Percentiles rank a stretch among this genome's conserved stretches.
phyloP scores from a whole-genome alignment of 306 rosid species.

The Castanea crenata region DNA sequence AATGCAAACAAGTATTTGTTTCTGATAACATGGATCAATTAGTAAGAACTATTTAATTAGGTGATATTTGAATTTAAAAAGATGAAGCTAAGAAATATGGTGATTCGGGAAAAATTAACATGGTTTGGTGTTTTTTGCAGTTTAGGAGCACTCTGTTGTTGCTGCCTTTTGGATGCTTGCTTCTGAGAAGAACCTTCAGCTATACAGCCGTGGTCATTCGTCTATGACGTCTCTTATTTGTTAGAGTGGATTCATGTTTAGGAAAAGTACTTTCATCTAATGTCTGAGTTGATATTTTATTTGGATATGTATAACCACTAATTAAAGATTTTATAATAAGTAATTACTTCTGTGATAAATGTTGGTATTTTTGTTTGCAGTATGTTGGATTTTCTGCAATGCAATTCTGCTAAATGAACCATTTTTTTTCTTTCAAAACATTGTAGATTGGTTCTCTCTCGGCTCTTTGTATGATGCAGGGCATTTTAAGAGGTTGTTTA shows the following conservation, averaged over 20 bases:
- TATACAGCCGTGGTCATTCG: not conserved
- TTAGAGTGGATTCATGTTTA: not conserved
- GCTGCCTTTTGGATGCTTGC: constrained; percentile 42
- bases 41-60: not conserved
- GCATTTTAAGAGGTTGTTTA: too few species aligned
- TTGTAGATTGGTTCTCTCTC: not conserved
- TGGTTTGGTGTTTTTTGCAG: constrained; percentile 2
- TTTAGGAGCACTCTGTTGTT: constrained; percentile 45
- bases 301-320: too few species aligned
- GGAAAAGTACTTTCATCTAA: not conserved
- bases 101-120: not conserved
- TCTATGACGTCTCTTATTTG: not conserved
- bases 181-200: constrained; percentile 15
- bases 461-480: not conserved
- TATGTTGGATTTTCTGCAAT: not conserved
- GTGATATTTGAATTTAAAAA: not conserved
- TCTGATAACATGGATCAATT: not conserved
- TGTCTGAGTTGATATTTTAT: not conserved
- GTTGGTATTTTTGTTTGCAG: not conserved
- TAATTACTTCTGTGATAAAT: not conserved
- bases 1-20: not conserved
- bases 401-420: not conserved
- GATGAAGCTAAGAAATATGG: not conserved
- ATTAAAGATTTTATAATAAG: too few species aligned
- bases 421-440: not conserved